A percentile compares a stretch with the other conserved stretches of the same genome.
Conservation (phyloP, 2,329 filamentous ascomycete genomes). For the Sordariomycetes sp. region DNA sequence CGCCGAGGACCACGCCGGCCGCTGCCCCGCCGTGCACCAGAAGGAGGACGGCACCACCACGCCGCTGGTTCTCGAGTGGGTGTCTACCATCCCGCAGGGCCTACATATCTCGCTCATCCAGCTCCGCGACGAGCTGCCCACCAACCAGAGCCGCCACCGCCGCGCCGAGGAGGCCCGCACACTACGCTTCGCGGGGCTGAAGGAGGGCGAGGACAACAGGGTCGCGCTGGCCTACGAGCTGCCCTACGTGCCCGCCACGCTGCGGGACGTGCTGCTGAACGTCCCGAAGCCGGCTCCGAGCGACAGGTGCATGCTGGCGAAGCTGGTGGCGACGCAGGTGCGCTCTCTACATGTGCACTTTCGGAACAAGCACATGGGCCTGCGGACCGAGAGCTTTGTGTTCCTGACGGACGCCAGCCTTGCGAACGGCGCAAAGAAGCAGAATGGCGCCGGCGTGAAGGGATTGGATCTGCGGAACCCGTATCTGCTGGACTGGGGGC, state of each 20-base stretch:
- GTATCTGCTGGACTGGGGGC: slow-evolving; percentile 1
- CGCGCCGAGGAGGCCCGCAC: background rate
- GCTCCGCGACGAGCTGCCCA: background rate
- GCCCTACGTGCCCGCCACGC: background rate
- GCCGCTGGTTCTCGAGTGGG: background rate
- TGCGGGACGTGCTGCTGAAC: background rate
- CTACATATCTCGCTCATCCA: background rate
- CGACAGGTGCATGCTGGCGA: background rate
- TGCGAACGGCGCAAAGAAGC: background rate
- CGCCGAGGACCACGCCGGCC: background rate
- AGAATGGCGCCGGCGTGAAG: background rate
- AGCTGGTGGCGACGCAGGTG: background rate
- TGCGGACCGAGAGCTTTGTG: background rate
- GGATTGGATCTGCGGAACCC: background rate
- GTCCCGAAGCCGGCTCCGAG: background rate
- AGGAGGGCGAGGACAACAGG: background rate
- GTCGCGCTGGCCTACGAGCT: slow-evolving; percentile 1
- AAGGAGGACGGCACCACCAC: background rate
- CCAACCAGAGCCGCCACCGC: background rate
- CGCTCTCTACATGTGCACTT: slow-evolving; percentile 1
- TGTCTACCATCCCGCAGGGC: background rate
- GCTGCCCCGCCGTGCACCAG: background rate
- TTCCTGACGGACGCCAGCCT: background rate
- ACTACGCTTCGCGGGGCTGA: background rate
- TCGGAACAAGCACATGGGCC: background rate